Percentiles rank a stretch among this genome's conserved stretches.
These are phyloP conservation scores for Hyphopichia fennica DNA, from an alignment of 1,139 yeast genomes.

Conservation along the genomic window DNA sequence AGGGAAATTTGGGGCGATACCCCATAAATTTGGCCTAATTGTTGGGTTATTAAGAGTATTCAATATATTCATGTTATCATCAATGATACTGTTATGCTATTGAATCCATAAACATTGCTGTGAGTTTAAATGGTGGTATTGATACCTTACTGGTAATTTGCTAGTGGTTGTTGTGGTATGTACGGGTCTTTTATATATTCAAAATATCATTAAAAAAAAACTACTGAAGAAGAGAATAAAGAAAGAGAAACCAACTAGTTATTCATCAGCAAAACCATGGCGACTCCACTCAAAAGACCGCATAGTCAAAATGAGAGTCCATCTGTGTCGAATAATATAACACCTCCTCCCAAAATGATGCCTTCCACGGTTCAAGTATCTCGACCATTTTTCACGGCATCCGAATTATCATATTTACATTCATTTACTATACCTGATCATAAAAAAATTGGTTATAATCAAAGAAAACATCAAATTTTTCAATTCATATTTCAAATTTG, in stretches of 20 bases:
- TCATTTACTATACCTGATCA: constrained; percentile 52
- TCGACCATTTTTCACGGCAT: constrained; percentile 61
- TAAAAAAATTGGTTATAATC: constrained; percentile 46
- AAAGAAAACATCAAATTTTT: constrained; percentile 53
- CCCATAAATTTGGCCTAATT: too few relatives aligned
- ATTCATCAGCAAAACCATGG: not conserved
- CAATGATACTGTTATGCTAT: too few relatives aligned
- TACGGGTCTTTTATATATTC: too few relatives aligned
- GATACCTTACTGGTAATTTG: too few relatives aligned
- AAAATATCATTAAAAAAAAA: too few relatives aligned
- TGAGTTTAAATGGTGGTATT: too few relatives aligned
- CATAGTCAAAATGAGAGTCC: not conserved
- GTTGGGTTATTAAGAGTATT: too few relatives aligned
- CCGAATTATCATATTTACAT: constrained; percentile 57
- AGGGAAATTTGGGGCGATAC: too few relatives aligned
- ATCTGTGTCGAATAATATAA: not conserved
- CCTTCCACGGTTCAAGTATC: constrained; percentile 48
- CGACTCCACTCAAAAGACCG: not conserved
- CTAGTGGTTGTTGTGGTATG: too few relatives aligned
- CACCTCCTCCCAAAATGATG: not conserved
- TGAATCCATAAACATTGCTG: too few relatives aligned
- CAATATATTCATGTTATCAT: too few relatives aligned
- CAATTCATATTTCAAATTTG: constrained; percentile 56
- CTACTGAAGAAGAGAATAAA: not conserved
- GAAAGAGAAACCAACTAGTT: too few relatives aligned